Conservation (phyloP, 345 rosid species). For the Raphanus sativus region DNA sequence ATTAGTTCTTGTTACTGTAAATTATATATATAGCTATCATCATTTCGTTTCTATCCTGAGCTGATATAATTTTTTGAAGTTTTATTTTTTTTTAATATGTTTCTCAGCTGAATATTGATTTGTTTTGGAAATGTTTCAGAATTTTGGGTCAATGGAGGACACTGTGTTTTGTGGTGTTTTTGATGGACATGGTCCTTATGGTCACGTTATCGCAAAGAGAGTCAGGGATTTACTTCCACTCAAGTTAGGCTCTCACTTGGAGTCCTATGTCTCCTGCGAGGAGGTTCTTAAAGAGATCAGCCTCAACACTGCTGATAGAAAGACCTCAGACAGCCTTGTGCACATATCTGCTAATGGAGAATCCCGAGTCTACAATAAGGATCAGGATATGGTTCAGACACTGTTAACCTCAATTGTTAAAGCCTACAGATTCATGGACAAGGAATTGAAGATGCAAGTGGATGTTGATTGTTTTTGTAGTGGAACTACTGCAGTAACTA, state of each 20-base stretch:
- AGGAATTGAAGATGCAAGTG: conserved; percentile 77
- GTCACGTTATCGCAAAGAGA: conserved; percentile 90
- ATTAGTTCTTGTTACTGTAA: not conserved
- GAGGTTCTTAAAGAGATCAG: conserved; percentile 62
- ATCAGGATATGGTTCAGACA: conserved; percentile 50
- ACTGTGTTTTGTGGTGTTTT: conserved; percentile 92
- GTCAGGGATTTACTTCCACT: conserved; percentile 94
- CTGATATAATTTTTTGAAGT: not conserved
- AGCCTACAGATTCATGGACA: conserved; percentile 81
- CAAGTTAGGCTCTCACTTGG: conserved; percentile 72
- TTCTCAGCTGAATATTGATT: not conserved
- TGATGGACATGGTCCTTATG: conserved; percentile 98
- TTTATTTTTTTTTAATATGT: not conserved
- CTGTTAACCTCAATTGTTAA: conserved; percentile 69
- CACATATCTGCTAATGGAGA: conserved; percentile 66
- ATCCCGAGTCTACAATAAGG: conserved; percentile 52
- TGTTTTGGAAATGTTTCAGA: conserved; percentile 51
- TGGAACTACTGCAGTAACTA: conserved; percentile 86
- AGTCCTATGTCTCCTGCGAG: conserved; percentile 52
- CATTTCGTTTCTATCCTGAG: not conserved
- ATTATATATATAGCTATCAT: not conserved
- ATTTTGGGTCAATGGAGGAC: conserved; percentile 76
- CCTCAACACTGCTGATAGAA: conserved; percentile 55
- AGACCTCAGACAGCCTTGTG: conserved; percentile 57
- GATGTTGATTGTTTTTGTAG: conserved; percentile 94